phyloP scores from a whole-genome alignment of 768 basidiomycete genomes.

The Boletus sp. region DNA sequence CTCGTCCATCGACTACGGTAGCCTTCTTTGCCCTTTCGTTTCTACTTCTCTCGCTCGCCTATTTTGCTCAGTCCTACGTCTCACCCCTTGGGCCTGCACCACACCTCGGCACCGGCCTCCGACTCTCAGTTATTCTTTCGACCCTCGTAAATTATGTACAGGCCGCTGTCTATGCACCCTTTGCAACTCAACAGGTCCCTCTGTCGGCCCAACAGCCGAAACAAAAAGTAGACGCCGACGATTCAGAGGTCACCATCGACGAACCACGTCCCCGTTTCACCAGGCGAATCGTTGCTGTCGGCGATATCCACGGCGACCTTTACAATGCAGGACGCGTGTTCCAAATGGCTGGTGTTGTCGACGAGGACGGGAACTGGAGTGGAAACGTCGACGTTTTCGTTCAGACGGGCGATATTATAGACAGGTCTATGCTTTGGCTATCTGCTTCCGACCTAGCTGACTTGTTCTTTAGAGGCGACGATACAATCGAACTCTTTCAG shows the following conservation, averaged over 20 bases:
- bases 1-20: constrained; percentile 21
- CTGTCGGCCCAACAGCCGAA: constrained; percentile 4
- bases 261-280: constrained; percentile 33
- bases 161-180: constrained; percentile 22
- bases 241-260: constrained; percentile 7
- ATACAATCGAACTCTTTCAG: constrained; percentile 81
- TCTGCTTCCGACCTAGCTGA: constrained; percentile 11
- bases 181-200: constrained; percentile 15
- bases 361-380: constrained; percentile 74
- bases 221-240: constrained; percentile 3
- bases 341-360: constrained; percentile 74
- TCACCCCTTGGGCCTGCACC: constrained; percentile 33
- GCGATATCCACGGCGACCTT: constrained; percentile 90
- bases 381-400: constrained; percentile 84
- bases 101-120: constrained; percentile 27
- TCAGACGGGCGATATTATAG: constrained; percentile 95
- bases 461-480: constrained; percentile 62
- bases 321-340: constrained; percentile 78
- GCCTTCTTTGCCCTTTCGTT: constrained; percentile 24
- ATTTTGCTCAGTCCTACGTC: constrained; percentile 29
- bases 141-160: constrained; percentile 25
- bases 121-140: constrained; percentile 24
- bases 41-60: constrained; percentile 31
- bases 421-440: constrained; percentile 53
- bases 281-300: constrained; percentile 77